A percentile compares a stretch with the other conserved stretches of the same genome.
Evolutionary conservation across 31 red algal genomes (phyloP).

Genomic region (Porphyra umbilicalis): DNA sequence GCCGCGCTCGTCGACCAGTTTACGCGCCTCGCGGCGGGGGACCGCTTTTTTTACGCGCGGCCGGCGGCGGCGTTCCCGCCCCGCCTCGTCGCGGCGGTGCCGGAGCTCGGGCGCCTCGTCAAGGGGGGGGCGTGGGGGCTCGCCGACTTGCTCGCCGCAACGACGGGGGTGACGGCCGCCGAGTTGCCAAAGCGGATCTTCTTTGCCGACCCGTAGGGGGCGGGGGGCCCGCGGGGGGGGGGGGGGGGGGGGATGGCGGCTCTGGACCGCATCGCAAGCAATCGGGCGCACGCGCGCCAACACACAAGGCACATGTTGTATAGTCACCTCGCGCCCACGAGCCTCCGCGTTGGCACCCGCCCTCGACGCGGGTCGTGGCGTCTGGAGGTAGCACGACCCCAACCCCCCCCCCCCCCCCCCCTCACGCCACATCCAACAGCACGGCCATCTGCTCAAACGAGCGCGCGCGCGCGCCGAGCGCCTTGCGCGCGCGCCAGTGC

Average conservation of each 20-base stretch:
- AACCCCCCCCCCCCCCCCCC: neutral
- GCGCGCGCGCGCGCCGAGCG: neutral
- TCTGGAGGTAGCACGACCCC: too few relatives aligned
- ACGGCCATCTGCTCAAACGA: neutral
- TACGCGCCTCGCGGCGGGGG: constrained; percentile 39
- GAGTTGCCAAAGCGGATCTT: neutral
- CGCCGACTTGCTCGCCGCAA: neutral
- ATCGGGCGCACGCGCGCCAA: too few relatives aligned
- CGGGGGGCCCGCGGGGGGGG: neutral
- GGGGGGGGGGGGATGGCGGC: neutral
- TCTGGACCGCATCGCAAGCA: too few relatives aligned
- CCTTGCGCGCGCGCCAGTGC: neutral
- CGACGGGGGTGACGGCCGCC: neutral
- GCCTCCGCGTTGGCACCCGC: too few relatives aligned
- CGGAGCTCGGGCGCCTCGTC: neutral
- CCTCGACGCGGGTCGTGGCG: too few relatives aligned
- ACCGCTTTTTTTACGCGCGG: constrained; percentile 45
- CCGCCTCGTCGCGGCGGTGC: neutral
- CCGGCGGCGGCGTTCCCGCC: neutral
- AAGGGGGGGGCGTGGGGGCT: neutral
- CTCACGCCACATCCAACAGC: neutral
- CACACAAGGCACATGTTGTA: too few relatives aligned
- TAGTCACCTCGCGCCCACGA: too few relatives aligned
- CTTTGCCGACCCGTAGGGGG: neutral
- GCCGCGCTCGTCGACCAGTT: constrained; percentile 42